phyloP scores from a whole-genome alignment of 2,329 filamentous ascomycete genomes.

The Hortaea werneckii region DNA sequence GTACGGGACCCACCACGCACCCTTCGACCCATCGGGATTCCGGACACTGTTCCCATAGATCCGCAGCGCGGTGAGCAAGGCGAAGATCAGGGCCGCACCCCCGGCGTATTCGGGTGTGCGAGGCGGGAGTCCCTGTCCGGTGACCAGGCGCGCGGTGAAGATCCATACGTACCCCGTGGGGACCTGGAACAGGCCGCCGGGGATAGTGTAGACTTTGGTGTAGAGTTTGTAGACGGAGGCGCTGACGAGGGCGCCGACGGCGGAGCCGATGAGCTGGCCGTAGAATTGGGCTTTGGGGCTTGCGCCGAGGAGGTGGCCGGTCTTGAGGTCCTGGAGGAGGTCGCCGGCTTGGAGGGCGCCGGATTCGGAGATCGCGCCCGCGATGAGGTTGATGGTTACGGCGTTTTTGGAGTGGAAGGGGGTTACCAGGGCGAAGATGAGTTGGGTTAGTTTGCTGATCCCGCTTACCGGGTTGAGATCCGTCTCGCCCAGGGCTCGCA shows the following conservation, averaged over 20 bases:
- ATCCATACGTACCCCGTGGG: constrained; percentile 97
- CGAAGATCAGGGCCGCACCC: constrained; percentile 65
- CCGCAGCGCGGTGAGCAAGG: constrained; percentile 57
- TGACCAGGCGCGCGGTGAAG: constrained; percentile 87
- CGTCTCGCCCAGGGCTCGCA: constrained; percentile 63
- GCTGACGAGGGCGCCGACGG: constrained; percentile 74
- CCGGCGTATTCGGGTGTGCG: constrained; percentile 75
- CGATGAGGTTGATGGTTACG: constrained; percentile 90
- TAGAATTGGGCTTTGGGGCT: constrained; percentile 93
- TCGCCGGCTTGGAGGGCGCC: constrained; percentile 91
- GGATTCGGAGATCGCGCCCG: constrained; percentile 75
- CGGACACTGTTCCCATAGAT: constrained; percentile 43
- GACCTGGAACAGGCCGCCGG: constrained; percentile 81
- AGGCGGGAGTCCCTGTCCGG: constrained; percentile 73
- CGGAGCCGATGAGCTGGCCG: constrained; percentile 85
- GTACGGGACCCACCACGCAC: constrained; percentile 56
- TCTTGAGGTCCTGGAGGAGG: constrained; percentile 94
- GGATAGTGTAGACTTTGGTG: constrained; percentile 78
- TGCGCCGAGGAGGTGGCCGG: constrained; percentile 83
- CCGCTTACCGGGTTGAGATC: constrained; percentile 94
- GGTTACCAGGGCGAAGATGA: constrained; percentile 86
- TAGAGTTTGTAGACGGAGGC: constrained; percentile 85
- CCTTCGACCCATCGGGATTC: constrained; percentile 22
- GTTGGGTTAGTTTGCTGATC: constrained; percentile 90
- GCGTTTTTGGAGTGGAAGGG: constrained; percentile 70